These are phyloP conservation scores for Fennellomyces sp. DNA, from an alignment of 371 early-diverging fungal genomes.

Conservation along the genomic window DNA sequence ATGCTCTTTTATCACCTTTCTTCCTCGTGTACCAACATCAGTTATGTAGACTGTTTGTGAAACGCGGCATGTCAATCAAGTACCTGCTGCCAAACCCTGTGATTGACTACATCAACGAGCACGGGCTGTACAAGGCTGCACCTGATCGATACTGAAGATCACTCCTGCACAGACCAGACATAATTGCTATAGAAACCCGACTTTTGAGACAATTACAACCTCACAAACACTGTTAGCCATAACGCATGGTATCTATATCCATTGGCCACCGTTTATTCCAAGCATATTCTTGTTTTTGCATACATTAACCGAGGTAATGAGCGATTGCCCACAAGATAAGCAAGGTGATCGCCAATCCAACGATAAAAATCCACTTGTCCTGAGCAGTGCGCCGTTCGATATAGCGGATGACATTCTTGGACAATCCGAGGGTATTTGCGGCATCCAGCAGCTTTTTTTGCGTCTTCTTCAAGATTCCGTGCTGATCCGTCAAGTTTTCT, in stretches of 20 bases:
- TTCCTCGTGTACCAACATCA: background rate
- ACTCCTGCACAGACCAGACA: too few relatives aligned
- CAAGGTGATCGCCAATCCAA: constrained; percentile 66
- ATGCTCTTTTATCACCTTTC: background rate
- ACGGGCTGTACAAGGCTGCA: constrained; percentile 67
- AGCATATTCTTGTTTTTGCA: background rate
- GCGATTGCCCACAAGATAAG: constrained; percentile 63
- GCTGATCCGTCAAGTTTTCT: constrained; percentile 78
- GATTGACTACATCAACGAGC: constrained; percentile 83
- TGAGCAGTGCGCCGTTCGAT: constrained; percentile 82
- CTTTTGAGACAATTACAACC: too few relatives aligned
- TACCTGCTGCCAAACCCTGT: constrained; percentile 93
- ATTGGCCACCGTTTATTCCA: too few relatives aligned
- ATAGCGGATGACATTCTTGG: constrained; percentile 79
- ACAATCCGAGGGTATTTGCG: constrained; percentile 82
- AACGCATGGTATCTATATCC: too few relatives aligned
- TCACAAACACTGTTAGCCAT: too few relatives aligned
- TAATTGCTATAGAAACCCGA: too few relatives aligned
- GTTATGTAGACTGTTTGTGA: constrained; percentile 80
- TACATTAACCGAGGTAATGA: constrained; percentile 54
- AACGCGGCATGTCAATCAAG: constrained; percentile 92
- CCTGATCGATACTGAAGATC: too few relatives aligned
- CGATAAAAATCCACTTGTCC: constrained; percentile 84
- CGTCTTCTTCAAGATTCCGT: constrained; percentile 80
- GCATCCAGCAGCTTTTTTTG: constrained; percentile 78